These are phyloP conservation scores for Zoysia japonica DNA, from an alignment of 176 grass and related monocot genomes.

Conservation along the genomic window DNA sequence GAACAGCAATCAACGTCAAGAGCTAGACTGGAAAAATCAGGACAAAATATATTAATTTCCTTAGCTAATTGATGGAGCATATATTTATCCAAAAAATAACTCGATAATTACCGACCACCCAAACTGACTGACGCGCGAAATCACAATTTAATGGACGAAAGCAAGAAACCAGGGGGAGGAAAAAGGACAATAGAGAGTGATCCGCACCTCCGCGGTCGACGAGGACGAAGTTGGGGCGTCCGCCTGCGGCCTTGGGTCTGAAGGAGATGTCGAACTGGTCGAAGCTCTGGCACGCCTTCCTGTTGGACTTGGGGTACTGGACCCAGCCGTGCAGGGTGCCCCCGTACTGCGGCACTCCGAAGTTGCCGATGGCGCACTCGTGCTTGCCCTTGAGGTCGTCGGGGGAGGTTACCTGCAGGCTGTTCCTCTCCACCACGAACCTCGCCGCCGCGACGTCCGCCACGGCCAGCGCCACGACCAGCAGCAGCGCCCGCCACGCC, in stretches of 20 bases:
- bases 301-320: constrained; percentile 66
- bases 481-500: constrained; percentile 44
- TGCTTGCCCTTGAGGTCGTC: constrained; percentile 65
- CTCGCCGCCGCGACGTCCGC: constrained; percentile 39
- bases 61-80: neutral
- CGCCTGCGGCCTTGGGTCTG: constrained; percentile 55
- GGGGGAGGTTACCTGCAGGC: constrained; percentile 71
- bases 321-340: constrained; percentile 75
- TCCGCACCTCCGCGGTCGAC: constrained; percentile 72
- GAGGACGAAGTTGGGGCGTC: constrained; percentile 61
- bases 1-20: constrained; percentile 20
- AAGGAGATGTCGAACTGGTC: constrained; percentile 65
- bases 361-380: constrained; percentile 89
- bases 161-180: neutral
- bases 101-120: neutral
- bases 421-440: constrained; percentile 96
- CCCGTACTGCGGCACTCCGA: constrained; percentile 82
- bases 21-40: constrained; percentile 3
- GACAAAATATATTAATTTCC: constrained; percentile 20
- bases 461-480: constrained; percentile 32
- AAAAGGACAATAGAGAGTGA: neutral
- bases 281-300: constrained; percentile 69
- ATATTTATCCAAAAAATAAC: constrained; percentile 4
- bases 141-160: constrained; percentile 5
- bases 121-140: neutral